phyloP scores from a whole-genome alignment of 1,284 basidiomycete genomes.

The Hortiboletus rubellus region DNA sequence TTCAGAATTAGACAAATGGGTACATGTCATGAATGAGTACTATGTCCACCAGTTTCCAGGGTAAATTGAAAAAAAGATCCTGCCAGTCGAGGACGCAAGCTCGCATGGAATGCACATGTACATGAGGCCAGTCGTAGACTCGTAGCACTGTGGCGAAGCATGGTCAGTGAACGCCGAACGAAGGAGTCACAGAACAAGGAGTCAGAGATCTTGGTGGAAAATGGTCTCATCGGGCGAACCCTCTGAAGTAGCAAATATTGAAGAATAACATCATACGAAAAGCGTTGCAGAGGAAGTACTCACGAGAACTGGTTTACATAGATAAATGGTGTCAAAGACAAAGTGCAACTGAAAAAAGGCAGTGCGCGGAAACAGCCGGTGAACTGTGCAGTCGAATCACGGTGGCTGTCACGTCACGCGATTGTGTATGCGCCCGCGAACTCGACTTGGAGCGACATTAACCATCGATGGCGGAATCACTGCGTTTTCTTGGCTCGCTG shows the following conservation, averaged over 20 bases:
- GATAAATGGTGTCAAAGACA: neutral
- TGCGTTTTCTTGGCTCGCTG: conserved; percentile 91
- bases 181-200: neutral
- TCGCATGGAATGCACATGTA: neutral
- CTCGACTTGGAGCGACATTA: conserved; percentile 35
- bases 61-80: neutral
- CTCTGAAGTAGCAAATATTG: conserved; percentile 87
- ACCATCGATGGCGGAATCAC: conserved; percentile 75
- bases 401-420: conserved; percentile 60
- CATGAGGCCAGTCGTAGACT: neutral
- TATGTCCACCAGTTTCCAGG: neutral
- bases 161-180: conserved; percentile 12
- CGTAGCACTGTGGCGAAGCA: neutral
- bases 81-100: neutral
- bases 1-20: too few species aligned
- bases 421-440: conserved; percentile 28
- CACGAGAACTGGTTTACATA: conserved; percentile 10
- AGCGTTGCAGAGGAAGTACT: conserved; percentile 11
- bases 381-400: conserved; percentile 51
- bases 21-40: too few species aligned
- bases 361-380: conserved; percentile 34
- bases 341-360: neutral
- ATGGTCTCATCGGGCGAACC: conserved; percentile 68
- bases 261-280: conserved; percentile 51
- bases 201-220: conserved; percentile 86